A percentile compares a stretch with the other conserved stretches of the same genome.
Conservation (phyloP, 2,329 filamentous ascomycete species). For the Aspergillus quadricinctus region DNA sequence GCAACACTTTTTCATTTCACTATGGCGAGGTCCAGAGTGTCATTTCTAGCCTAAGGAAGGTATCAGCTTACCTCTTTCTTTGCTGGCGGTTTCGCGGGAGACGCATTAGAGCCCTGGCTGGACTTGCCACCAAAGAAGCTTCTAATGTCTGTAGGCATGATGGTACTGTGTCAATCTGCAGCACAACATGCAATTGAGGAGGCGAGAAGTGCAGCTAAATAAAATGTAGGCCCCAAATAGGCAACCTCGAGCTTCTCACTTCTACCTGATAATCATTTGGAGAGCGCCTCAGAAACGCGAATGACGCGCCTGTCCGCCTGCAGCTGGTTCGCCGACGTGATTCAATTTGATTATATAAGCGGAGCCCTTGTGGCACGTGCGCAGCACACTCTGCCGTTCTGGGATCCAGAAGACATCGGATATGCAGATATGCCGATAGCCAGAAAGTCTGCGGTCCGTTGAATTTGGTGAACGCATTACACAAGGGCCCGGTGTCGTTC, state of each 20-base stretch:
- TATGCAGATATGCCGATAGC: slow-evolving; percentile 17
- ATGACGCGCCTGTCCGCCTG: slow-evolving; percentile 20
- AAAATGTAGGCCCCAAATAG: background rate
- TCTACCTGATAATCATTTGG: background rate
- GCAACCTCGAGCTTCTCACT: background rate
- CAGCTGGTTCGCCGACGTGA: slow-evolving; percentile 15
- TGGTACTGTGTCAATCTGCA: slow-evolving; percentile 4
- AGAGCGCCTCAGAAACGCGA: slow-evolving; percentile 20
- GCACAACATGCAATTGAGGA: slow-evolving; percentile 3
- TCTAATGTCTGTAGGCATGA: slow-evolving; percentile 81
- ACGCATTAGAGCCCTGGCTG: slow-evolving; percentile 51
- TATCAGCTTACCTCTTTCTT: slow-evolving; percentile 40
- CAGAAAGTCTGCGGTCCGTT: slow-evolving; percentile 15
- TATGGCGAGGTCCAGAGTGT: background rate
- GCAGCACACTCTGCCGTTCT: slow-evolving; percentile 16
- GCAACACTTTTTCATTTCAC: background rate
- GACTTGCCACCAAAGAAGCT: slow-evolving; percentile 83
- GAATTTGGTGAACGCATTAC: slow-evolving; percentile 3
- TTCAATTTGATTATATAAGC: slow-evolving; percentile 23
- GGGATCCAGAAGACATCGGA: slow-evolving; percentile 17
- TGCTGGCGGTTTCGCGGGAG: slow-evolving; percentile 40
- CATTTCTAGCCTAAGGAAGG: slow-evolving; percentile 4
- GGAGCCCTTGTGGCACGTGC: slow-evolving; percentile 22
- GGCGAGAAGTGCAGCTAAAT: background rate
- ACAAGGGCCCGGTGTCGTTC: slow-evolving; percentile 6